Evolutionary conservation across 169 alveolate genomes (phyloP), one percentile per base, ranked within the genome.

Genomic region (Plasmodium coatneyi): DNA sequence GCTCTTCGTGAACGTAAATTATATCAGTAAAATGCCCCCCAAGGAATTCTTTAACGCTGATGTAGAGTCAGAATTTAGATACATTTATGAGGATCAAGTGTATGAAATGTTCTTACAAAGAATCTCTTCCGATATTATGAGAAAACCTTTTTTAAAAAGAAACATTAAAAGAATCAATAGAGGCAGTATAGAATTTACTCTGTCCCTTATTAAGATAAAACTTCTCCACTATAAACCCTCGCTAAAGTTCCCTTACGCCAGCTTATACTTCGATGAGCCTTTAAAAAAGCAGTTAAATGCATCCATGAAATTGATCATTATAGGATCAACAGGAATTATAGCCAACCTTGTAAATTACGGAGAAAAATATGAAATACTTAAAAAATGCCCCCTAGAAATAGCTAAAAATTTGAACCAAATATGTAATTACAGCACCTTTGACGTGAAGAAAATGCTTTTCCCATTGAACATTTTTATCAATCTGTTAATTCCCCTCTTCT

Each of bases 401-500:
- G 41, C 34, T 32, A 80, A 80, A 82, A 80, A 80, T 6, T 12
- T 91, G 25, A 46, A 66, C 32, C 56, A 82, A 19, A 12, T 12
- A 34, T 41, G 78, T 39, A 43, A 74, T 22, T 19, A 80, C 56
- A 14, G 22, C 14, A 19, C 39, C 19, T 91, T 32, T 91, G 92
- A 81, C 46, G 70, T 91, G 16, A 91, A 91, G 49, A 80, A 81
- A 81, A 43, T 60, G 56, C 28, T 91, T 12, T 82, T 91, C 30
- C 92, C 92, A 22, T 41, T 91, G 30, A 91, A 91, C 28, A 91
- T 91, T 43, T 80, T 91, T 81, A 82, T 91, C 22, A 81, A 81
- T 82, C 25, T 91, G 22, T 43, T 91, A 91, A 80, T 91, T 80
- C 95, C 95, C 19, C 60, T 91, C 74, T 91, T 70, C 82, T 70